These are phyloP conservation scores for Malbranchea zuffiana DNA, from an alignment of 2,329 filamentous ascomycete genomes.

Conservation along the genomic window DNA sequence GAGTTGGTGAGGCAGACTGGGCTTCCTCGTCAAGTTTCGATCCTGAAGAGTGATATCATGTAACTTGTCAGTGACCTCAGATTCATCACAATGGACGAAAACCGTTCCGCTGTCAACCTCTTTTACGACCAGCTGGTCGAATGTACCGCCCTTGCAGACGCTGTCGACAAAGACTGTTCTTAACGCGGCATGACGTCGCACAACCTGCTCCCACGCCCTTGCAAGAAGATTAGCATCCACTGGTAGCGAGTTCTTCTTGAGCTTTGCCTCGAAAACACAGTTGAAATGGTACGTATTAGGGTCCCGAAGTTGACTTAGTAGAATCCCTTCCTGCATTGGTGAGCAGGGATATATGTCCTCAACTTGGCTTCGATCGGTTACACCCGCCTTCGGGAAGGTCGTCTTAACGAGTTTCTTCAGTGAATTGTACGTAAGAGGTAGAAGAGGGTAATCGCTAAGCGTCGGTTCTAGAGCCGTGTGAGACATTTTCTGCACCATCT, in stretches of 20 bases:
- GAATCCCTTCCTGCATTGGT: constrained; percentile 17
- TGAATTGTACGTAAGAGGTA: constrained; percentile 34
- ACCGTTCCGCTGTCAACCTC: constrained; percentile 20
- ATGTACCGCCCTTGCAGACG: constrained; percentile 25
- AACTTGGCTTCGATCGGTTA: constrained; percentile 23
- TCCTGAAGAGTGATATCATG: constrained; percentile 9
- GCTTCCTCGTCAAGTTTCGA: constrained; percentile 8
- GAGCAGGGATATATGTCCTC: constrained; percentile 30
- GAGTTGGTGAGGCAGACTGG: constrained; percentile 29
- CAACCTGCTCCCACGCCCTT: constrained; percentile 25
- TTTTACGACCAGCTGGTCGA: constrained; percentile 31
- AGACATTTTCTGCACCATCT: constrained; percentile 21
- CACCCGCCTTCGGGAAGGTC: constrained; percentile 29
- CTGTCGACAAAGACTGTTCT: constrained; percentile 29
- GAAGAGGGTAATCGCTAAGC: constrained; percentile 36
- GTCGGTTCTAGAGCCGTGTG: constrained; percentile 22
- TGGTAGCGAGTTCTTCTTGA: constrained; percentile 12
- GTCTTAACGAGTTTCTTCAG: constrained; percentile 29
- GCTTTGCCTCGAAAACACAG: constrained; percentile 23
- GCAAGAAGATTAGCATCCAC: constrained; percentile 22
- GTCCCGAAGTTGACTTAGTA: constrained; percentile 29
- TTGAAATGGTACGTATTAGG: constrained; percentile 28
- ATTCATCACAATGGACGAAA: constrained; percentile 13
- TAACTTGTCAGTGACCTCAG: constrained; percentile 10
- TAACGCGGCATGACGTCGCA: constrained; percentile 26